Evolutionary conservation across 2,329 filamentous ascomycete genomes (phyloP), one percentile per base, ranked within the genome.

Genomic region (Phaeophleospora eucalypticola): DNA sequence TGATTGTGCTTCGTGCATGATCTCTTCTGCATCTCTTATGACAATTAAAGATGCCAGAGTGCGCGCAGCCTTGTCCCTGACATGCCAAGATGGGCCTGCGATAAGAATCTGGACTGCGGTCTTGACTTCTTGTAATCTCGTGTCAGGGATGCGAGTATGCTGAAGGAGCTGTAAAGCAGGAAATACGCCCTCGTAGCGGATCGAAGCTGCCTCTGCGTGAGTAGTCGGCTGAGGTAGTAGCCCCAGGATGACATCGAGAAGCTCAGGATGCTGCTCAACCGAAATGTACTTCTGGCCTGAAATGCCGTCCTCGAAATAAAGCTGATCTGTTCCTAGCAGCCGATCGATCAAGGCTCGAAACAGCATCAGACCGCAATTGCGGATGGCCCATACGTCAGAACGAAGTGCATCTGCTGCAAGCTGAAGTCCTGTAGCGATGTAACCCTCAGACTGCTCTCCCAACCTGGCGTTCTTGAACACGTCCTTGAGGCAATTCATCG

Each of bases 401-500:
- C 82, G 84, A 14, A 98, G 75, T 42, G 86, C 88, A 48, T 79
- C 79, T 9, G 87, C 87, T 1, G 90, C 89, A n/a, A 97, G 75
- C 51, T 84, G 79, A 3, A 98, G 74, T 27, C 84, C 84, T 21
- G 81, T 74, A 7, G 86, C 82, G 6, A 96, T 75, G 57, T 89
- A 85, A 0, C 74, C 73, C 59, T 95, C 88, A 0, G 88, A 86
- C 43, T 79, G 78, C 45, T 81, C 81, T 20, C 87, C 78, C 12
- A 97, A 75, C 41, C 82, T 80, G 0, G 89, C 88, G 56, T 84
- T 89, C 47, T 87, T 91, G 67, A 96, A 93, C 2, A 95, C 84
- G 54, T 95, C 89, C 63, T 93, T 93, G 47, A 98, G 72, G 51
- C 87, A 95, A 64, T 98, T 98, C 63, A 95, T 79, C 0, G 93